phyloP scores from a whole-genome alignment of 148 eudicot genomes.

The Tetragonia tetragonoides region DNA sequence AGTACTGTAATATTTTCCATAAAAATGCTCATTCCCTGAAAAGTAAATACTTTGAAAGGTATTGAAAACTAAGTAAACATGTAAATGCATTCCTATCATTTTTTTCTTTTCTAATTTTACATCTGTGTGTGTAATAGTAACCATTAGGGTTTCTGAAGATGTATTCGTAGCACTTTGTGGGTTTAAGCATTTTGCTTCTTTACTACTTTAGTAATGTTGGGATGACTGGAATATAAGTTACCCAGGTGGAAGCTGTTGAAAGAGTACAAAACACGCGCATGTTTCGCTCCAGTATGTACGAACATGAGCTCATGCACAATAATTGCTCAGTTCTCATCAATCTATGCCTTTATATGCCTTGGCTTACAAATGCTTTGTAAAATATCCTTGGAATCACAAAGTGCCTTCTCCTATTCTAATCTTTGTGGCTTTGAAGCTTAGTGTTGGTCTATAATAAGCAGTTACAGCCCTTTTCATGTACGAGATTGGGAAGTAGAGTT shows the following conservation, averaged over 20 bases:
- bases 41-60: neutral
- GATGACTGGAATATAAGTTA: neutral
- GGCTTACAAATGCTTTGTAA: neutral
- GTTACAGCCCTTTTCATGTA: neutral
- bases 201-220: neutral
- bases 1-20: too few species aligned
- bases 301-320: too few species aligned
- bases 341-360: neutral
- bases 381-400: too few species aligned
- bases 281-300: neutral
- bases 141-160: neutral
- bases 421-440: neutral
- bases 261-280: neutral
- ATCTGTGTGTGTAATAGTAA: neutral
- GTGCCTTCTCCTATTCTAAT: neutral
- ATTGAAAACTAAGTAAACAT: neutral
- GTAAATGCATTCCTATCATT: neutral
- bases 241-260: neutral
- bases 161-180: neutral
- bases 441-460: neutral
- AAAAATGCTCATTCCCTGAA: neutral
- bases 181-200: neutral
- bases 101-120: too few species aligned
- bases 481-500: neutral
- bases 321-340: neutral